Base-by-base conservation (phyloP, 495 filamentous ascomycete genomes). In the Podospora fimiseda region DNA sequence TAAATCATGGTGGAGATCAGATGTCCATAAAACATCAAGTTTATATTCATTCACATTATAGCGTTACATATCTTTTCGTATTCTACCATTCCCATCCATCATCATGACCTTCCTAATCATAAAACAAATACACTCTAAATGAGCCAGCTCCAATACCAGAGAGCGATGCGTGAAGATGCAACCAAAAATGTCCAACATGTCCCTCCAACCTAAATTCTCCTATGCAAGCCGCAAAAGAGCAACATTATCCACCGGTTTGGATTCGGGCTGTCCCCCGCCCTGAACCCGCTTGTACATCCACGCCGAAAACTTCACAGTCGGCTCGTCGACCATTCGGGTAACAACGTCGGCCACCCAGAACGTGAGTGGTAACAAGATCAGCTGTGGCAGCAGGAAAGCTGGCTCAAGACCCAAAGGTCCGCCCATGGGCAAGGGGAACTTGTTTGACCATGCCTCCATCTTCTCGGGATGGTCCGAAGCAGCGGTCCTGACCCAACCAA, bases 391-490 rank as follows among this genome's bases (percentile, higher is more conserved):
- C 22, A 81, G 64, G 56, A 80, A 80, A 13, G 66, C 67, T 6
- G 76, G 13, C 60, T 85, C 80, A 9, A 83, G 58, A 0, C 80
- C 80, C 44, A 82, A 50, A 6, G 78, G 77, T 2, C 81, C 80
- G 16, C 54, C 63, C 45, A 59, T 73, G 9, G 78, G 70, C 27
- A 83, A 57, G 9, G 72, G 74, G 14, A 81, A 64, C 1, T 60
- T 44, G 53, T 78, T 65, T 24, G 73, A 64, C 75, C 78, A 81
- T 8, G 58, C 50, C 5, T 67, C 65, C 46, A 77, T 58, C 37
- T 68, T 58, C 19, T 72, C 68, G 24, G 43, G 9, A 9, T 48
- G 13, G 19, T 51, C 50, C 11, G 23, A 21, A n/a, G 21, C 50
- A 16, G 47, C 8, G 0, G 21, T 19, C 16, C 68, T 61, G 13